Percentiles rank a stretch among this genome's conserved stretches.
phyloP scores from a whole-genome alignment of 495 filamentous ascomycete genomes.

The Aspergillus mulundensis region DNA sequence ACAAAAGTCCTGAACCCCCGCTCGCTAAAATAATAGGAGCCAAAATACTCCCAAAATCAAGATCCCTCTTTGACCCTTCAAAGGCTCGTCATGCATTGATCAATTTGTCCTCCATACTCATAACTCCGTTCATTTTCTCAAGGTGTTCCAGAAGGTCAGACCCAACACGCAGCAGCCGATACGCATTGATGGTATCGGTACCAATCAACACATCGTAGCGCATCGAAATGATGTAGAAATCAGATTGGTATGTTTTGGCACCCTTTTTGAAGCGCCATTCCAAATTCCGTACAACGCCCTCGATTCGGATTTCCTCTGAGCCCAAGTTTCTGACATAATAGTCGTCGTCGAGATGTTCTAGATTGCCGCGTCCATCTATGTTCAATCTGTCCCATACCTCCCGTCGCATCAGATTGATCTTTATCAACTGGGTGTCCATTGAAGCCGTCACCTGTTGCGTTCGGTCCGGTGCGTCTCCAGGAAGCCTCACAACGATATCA shows the following conservation, averaged over 20 bases:
- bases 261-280: neutral
- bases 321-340: neutral
- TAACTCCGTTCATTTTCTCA: no score
- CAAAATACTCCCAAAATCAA: no score
- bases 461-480: neutral
- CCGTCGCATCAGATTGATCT: neutral
- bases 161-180: neutral
- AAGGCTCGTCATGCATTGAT: no score
- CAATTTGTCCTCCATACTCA: no score
- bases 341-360: neutral
- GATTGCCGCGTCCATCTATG: neutral
- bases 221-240: neutral
- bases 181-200: neutral
- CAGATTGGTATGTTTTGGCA: neutral
- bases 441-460: neutral
- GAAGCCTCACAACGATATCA: neutral
- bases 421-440: neutral
- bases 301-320: neutral
- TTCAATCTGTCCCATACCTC: neutral
- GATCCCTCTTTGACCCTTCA: no score
- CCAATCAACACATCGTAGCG: conserved; percentile 2
- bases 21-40: no score
- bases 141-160: neutral
- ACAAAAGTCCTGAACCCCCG: no score
- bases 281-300: neutral